These are phyloP conservation scores for Leptographium galeiforme DNA, from an alignment of 2,329 filamentous ascomycete species.

Conservation along the genomic window DNA sequence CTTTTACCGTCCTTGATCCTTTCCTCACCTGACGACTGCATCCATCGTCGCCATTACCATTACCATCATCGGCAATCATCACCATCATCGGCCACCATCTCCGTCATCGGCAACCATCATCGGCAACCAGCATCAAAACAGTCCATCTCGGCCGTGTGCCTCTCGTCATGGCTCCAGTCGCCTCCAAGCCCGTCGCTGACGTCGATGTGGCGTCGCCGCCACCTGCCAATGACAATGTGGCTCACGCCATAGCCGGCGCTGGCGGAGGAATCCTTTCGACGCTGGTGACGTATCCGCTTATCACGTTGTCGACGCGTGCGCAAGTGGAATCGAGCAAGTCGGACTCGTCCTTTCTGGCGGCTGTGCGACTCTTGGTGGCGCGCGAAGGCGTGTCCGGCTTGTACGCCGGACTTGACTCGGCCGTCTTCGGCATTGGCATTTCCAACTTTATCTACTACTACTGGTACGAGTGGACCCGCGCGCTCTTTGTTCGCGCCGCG, in stretches of 20 bases:
- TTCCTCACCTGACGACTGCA: too few species aligned
- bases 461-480: conserved; percentile 96
- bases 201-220: conserved; percentile 22
- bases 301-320: conserved; percentile 91
- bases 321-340: conserved; percentile 95
- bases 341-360: conserved; percentile 70
- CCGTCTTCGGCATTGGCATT: conserved; percentile 91
- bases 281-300: conserved; percentile 93
- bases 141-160: too few species aligned
- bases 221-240: conserved; percentile 91
- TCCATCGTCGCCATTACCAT: too few species aligned
- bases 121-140: too few species aligned
- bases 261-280: conserved; percentile 92
- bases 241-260: conserved; percentile 83
- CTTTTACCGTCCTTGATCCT: too few species aligned
- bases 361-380: conserved; percentile 74
- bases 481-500: conserved; percentile 72
- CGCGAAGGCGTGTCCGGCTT: conserved; percentile 82
- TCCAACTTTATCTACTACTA: conserved; percentile 99
- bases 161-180: conserved; percentile 8
- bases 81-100: too few species aligned
- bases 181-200: conserved; percentile 7
- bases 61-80: too few species aligned
- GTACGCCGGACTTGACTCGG: conserved; percentile 86
- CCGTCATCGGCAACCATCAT: too few species aligned